Percentiles rank a stretch among this genome's conserved stretches.
phyloP scores from a whole-genome alignment of 306 rosid genomes.

The Pterocarpus macrocarpus region DNA sequence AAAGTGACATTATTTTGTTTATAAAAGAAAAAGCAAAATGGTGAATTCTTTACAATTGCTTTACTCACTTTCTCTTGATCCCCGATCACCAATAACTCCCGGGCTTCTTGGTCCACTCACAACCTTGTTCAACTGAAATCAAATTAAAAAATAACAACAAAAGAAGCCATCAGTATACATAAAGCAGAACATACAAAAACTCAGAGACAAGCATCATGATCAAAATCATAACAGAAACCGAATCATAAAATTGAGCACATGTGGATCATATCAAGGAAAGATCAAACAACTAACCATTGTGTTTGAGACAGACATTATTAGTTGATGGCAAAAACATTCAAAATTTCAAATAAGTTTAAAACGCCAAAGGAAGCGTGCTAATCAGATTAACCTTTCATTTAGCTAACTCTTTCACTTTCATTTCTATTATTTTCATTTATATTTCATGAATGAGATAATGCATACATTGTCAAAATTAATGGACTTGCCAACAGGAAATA shows the following conservation, averaged over 20 bases:
- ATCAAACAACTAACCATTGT: slow-evolving; percentile 30
- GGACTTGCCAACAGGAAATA: slow-evolving; percentile 28
- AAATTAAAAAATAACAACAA: slow-evolving; percentile 12
- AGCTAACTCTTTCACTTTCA: slow-evolving; percentile 20
- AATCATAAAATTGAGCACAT: slow-evolving; percentile 25
- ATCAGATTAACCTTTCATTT: slow-evolving; percentile 35
- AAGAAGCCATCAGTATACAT: slow-evolving; percentile 33
- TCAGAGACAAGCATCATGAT: slow-evolving; percentile 31
- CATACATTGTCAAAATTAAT: slow-evolving; percentile 24
- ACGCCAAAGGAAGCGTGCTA: slow-evolving; percentile 28
- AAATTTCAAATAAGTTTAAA: slow-evolving; percentile 26
- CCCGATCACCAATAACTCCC: slow-evolving; percentile 95
- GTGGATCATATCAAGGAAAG: slow-evolving; percentile 15
- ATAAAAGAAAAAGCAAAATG: slow-evolving; percentile 22
- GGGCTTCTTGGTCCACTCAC: slow-evolving; percentile 94
- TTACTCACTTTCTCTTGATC: slow-evolving; percentile 95
- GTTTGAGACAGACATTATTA: slow-evolving; percentile 23
- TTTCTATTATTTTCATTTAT: neutral
- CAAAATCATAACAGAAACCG: slow-evolving; percentile 23
- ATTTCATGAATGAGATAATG: neutral
- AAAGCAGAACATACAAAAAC: slow-evolving; percentile 33
- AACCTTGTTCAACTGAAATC: slow-evolving; percentile 83
- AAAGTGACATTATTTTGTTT: slow-evolving; percentile 1
- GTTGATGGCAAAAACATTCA: slow-evolving; percentile 18
- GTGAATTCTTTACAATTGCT: slow-evolving; percentile 15